Evolutionary conservation across 805 yeast genomes (phyloP).

Genomic region (Jamesozyma hellenica): DNA sequence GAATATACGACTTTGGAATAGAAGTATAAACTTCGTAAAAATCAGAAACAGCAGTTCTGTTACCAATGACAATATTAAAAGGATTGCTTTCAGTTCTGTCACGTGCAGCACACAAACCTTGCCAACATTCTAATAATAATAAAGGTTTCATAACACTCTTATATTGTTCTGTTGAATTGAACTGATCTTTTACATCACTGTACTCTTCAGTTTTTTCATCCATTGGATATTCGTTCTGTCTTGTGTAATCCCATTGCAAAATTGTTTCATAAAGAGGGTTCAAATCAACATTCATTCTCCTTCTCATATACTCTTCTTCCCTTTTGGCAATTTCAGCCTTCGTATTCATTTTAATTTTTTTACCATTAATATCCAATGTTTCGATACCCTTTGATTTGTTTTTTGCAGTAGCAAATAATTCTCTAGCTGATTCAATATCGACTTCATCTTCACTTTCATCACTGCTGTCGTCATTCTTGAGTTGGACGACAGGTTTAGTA

Average conservation of each 20-base stretch:
- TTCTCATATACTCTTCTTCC: conserved; percentile 70
- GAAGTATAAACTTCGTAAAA: conserved; percentile 83
- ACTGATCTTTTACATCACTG: conserved; percentile 44
- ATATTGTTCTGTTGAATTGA: conserved; percentile 54
- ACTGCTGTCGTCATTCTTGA: conserved; percentile 20
- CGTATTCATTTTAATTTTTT: conserved; percentile 27
- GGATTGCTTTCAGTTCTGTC: conserved; percentile 47
- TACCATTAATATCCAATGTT: conserved; percentile 36
- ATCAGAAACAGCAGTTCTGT: conserved; percentile 71
- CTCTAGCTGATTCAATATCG: conserved; percentile 31
- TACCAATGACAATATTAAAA: conserved; percentile 61
- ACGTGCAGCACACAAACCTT: conserved; percentile 66
- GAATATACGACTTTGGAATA: conserved; percentile 41
- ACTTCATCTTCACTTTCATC: conserved; percentile 34
- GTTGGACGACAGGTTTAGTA: conserved; percentile 25
- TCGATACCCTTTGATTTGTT: conserved; percentile 24
- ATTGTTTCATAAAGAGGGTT: conserved; percentile 63
- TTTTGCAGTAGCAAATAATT: conserved; percentile 28
- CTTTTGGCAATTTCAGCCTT: conserved; percentile 36
- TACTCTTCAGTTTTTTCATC: conserved; percentile 35
- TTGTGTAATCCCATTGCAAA: conserved; percentile 66
- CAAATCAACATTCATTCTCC: conserved; percentile 66
- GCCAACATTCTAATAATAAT: conserved; percentile 87
- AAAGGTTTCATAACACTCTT: conserved; percentile 66
- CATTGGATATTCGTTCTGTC: conserved; percentile 49